Percentiles rank a stretch among this genome's conserved stretches.
These are phyloP conservation scores for Solanum dulcamara DNA, from an alignment of 257 asterid genomes.

Conservation along the genomic window DNA sequence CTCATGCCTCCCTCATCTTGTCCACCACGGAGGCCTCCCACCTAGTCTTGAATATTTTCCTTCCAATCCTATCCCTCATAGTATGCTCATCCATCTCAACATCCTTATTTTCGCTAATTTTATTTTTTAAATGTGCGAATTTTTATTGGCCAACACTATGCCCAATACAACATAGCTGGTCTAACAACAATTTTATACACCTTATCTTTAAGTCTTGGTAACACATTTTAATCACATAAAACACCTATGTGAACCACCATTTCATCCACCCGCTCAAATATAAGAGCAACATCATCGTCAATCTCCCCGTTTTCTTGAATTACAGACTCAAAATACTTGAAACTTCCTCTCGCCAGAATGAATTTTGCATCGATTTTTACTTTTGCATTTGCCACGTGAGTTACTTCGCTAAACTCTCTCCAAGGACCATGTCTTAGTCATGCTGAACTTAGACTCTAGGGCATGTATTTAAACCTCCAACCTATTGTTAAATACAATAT, in stretches of 20 bases:
- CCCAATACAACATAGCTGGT: not conserved
- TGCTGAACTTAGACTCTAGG: not conserved
- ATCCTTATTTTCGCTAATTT: not conserved
- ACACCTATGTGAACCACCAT: not conserved
- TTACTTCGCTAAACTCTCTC: too few relatives aligned
- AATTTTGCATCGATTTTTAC: not conserved
- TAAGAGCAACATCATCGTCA: not conserved
- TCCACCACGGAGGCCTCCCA: not conserved
- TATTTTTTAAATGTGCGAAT: not conserved
- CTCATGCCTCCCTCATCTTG: not conserved
- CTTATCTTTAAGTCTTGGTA: not conserved
- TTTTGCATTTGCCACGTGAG: not conserved
- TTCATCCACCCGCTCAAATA: not conserved
- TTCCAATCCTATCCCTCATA: not conserved
- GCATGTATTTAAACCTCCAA: not conserved
- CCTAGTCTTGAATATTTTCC: not conserved
- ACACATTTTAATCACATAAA: not conserved
- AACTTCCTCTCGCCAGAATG: not conserved
- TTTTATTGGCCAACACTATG: not conserved
- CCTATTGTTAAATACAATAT: accelerated
- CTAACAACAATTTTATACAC: not conserved
- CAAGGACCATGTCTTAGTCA: too few relatives aligned
- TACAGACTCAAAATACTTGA: not conserved
- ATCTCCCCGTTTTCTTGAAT: not conserved
- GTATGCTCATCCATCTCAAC: not conserved